Evolutionary conservation across 1,284 basidiomycete genomes (phyloP).

Genomic region (Retiboletus flavoniger): DNA sequence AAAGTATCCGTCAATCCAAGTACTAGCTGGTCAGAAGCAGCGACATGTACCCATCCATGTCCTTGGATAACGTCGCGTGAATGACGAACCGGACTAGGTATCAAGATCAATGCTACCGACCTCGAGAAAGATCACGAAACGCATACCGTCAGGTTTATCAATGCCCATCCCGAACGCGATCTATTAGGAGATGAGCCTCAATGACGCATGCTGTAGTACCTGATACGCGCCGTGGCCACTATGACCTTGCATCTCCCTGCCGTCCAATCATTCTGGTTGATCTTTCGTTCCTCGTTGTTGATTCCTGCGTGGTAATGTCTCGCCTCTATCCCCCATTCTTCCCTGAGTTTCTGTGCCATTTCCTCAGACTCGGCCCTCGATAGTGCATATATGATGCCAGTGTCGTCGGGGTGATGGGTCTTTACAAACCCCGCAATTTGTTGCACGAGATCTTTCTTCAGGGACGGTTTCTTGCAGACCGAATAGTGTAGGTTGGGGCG

Average conservation of each 20-base stretch:
- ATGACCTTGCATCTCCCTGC: constrained; percentile 74
- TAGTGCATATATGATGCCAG: constrained; percentile 88
- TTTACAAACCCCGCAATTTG: constrained; percentile 79
- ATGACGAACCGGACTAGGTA: constrained; percentile 72
- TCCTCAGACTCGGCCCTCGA: constrained; percentile 77
- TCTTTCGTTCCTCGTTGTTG: constrained; percentile 60
- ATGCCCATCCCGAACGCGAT: constrained; percentile 98
- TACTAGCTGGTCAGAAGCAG: neutral
- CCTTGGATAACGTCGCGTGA: constrained; percentile 69
- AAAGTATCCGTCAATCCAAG: constrained; percentile 5
- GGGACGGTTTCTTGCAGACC: constrained; percentile 54
- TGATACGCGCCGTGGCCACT: constrained; percentile 74
- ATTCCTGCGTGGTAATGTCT: constrained; percentile 89
- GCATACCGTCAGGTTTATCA: constrained; percentile 78
- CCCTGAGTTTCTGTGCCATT: constrained; percentile 65
- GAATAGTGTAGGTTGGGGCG: constrained; percentile 85
- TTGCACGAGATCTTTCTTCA: constrained; percentile 53
- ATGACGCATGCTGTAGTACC: constrained; percentile 3
- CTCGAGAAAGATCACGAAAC: neutral
- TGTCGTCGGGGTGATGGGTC: constrained; percentile 54
- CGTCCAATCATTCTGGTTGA: constrained; percentile 77
- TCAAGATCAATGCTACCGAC: constrained; percentile 1
- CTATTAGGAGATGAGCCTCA: constrained; percentile 36
- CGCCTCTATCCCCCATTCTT: constrained; percentile 60
- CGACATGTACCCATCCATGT: constrained; percentile 57